Evolutionary conservation across 352 stramenopile species (phyloP).

Genomic region (Pythium plurisporium): DNA sequence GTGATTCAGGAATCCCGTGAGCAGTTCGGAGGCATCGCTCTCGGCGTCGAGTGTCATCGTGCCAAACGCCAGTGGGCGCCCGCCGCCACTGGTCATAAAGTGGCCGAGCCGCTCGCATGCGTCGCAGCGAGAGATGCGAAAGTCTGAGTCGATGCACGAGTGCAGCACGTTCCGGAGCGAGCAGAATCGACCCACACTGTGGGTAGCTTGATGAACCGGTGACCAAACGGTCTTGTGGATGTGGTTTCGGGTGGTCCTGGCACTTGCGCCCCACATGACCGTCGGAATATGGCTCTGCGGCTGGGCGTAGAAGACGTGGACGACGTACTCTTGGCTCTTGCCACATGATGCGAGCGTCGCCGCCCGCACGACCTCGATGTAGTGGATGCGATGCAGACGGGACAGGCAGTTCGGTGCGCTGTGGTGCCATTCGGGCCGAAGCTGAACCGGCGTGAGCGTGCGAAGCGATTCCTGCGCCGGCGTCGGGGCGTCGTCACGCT

Average conservation of each 20-base stretch:
- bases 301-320: constrained; percentile 1
- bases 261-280: background rate
- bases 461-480: too few relatives aligned
- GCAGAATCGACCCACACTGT: constrained; percentile 1
- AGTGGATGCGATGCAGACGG: background rate
- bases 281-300: background rate
- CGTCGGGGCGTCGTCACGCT: too few relatives aligned
- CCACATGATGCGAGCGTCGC: background rate
- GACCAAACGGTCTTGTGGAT: background rate
- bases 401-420: background rate
- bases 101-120: background rate
- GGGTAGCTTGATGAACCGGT: background rate
- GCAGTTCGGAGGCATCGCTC: background rate
- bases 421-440: background rate
- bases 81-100: background rate
- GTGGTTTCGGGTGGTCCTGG: background rate
- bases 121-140: background rate
- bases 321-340: background rate
- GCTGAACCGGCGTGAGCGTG: background rate
- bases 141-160: background rate
- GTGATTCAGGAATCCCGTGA: background rate
- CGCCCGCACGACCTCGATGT: background rate
- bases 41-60: background rate
- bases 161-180: background rate
- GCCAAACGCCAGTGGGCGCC: background rate